phyloP scores from a whole-genome alignment of 306 rosid genomes.

The Lupinus albus region DNA sequence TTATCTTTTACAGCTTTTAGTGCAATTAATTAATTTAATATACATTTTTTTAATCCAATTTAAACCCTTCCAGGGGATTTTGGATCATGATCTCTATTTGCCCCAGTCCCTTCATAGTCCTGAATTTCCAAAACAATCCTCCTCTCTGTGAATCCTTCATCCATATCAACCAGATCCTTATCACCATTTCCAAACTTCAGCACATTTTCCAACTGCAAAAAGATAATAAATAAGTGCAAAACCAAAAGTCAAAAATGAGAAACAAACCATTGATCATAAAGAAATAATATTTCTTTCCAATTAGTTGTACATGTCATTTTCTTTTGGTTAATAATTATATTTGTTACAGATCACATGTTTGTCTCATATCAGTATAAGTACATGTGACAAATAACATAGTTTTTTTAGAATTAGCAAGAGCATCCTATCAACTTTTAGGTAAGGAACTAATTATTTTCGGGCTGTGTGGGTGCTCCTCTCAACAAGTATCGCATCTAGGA shows the following conservation, averaged over 20 bases:
- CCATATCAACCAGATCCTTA: conserved; percentile 14
- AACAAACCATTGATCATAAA: neutral
- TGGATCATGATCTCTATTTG: conserved; percentile 55
- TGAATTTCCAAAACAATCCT: conserved; percentile 48
- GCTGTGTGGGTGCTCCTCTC: too few relatives aligned
- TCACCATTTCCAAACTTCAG: conserved; percentile 22
- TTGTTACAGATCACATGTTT: neutral
- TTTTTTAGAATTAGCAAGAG: too few relatives aligned
- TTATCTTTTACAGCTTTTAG: conserved; percentile 9
- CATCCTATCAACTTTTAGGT: too few relatives aligned
- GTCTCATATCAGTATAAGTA: neutral
- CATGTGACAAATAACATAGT: too few relatives aligned
- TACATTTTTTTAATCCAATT: neutral
- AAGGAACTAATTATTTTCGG: too few relatives aligned
- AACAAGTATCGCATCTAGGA: too few relatives aligned
- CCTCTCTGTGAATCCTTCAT: conserved; percentile 29
- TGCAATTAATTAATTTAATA: conserved; percentile 1
- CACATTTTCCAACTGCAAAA: conserved; percentile 31
- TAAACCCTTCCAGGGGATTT: conserved; percentile 46
- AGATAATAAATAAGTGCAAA: neutral
- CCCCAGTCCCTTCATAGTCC: conserved; percentile 57
- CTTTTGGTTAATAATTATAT: neutral
- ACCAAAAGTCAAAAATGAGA: neutral
- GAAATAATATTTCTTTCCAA: neutral
- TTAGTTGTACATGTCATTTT: neutral